Evolutionary conservation across 768 basidiomycete species (phyloP).

Genomic region (Panus rudis): DNA sequence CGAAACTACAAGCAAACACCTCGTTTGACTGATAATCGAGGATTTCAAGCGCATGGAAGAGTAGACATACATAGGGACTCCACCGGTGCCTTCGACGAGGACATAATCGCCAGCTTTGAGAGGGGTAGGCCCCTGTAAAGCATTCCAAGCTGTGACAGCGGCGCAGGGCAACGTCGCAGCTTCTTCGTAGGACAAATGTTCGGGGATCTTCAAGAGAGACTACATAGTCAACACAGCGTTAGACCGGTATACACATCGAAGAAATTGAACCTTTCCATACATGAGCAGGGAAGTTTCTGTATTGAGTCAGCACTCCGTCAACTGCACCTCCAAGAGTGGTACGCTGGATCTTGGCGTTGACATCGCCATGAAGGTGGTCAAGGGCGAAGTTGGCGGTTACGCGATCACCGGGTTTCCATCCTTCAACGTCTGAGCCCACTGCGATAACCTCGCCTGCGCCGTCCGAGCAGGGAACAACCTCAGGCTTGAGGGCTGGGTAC

Average conservation of each 20-base stretch:
- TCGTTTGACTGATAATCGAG: conserved; percentile 7
- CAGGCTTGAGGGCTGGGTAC: conserved; percentile 32
- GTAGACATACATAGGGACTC: conserved; percentile 39
- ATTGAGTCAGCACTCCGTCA: conserved; percentile 50
- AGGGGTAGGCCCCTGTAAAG: conserved; percentile 39
- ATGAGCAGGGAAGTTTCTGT: conserved; percentile 41
- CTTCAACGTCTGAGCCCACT: conserved; percentile 31
- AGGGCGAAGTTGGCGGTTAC: conserved; percentile 46
- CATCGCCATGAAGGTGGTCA: conserved; percentile 43
- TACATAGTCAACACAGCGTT: neutral
- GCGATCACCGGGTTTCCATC: conserved; percentile 47
- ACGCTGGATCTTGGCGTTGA: conserved; percentile 25
- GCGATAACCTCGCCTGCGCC: conserved; percentile 51
- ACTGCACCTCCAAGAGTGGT: conserved; percentile 39
- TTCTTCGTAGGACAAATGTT: conserved; percentile 55
- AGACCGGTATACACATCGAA: neutral
- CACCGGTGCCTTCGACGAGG: conserved; percentile 47
- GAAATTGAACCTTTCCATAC: too few relatives aligned
- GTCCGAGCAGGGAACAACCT: conserved; percentile 33
- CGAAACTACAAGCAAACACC: conserved; percentile 26
- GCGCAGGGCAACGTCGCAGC: conserved; percentile 60
- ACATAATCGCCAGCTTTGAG: conserved; percentile 54
- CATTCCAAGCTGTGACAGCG: conserved; percentile 57
- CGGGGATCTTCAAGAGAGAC: conserved; percentile 6
- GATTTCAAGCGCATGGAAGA: neutral